Evolutionary conservation across 371 early-diverging fungal genomes (phyloP).

Genomic region (Saksenaea oblongispora): DNA sequence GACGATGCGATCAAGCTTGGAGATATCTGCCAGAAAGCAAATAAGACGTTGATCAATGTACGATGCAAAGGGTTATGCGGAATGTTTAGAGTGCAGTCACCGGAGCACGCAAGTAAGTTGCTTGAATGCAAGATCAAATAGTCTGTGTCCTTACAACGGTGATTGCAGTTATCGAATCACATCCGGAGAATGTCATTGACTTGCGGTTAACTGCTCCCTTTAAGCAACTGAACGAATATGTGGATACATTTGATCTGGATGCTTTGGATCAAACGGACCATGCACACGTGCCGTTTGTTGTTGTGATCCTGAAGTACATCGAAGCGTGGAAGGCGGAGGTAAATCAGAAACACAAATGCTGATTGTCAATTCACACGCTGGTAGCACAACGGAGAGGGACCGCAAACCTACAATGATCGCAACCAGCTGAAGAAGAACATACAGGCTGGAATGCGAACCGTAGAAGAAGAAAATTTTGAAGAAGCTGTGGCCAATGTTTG

Average conservation of each 20-base stretch:
- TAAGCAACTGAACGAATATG: conserved; percentile 63
- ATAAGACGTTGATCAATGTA: conserved; percentile 72
- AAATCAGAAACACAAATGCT: neutral
- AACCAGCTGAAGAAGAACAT: conserved; percentile 69
- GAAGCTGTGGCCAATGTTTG: conserved; percentile 75
- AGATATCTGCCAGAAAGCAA: conserved; percentile 55
- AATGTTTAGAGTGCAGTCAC: conserved; percentile 64
- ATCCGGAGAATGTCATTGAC: conserved; percentile 79
- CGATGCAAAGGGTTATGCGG: conserved; percentile 76
- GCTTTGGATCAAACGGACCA: conserved; percentile 68
- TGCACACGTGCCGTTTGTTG: conserved; percentile 83
- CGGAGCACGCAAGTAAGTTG: conserved; percentile 74
- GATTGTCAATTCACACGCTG: neutral
- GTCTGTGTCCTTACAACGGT: neutral
- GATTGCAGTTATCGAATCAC: conserved; percentile 82
- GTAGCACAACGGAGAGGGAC: conserved; percentile 54
- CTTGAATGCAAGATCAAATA: neutral
- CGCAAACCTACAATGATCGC: conserved; percentile 62
- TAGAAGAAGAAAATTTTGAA: conserved; percentile 86
- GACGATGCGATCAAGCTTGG: conserved; percentile 57
- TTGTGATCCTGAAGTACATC: conserved; percentile 75
- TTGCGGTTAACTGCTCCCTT: conserved; percentile 86
- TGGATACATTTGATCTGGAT: conserved; percentile 64
- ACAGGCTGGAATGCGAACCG: conserved; percentile 49
- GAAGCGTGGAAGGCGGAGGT: conserved; percentile 64